These are phyloP conservation scores for Raddia guianensis DNA, from an alignment of 176 grass and related monocot genomes.

Conservation along the genomic window DNA sequence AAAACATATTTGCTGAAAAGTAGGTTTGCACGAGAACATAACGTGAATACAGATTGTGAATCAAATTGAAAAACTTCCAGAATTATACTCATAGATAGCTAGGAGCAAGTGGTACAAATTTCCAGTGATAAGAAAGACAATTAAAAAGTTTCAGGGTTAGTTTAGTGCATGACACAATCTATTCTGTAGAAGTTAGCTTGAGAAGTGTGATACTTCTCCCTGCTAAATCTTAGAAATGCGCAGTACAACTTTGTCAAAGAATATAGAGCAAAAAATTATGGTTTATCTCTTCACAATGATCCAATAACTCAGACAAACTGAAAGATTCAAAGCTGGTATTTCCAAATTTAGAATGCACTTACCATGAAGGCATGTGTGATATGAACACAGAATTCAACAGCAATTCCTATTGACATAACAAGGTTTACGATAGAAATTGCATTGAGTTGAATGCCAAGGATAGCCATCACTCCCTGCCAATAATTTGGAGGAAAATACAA, in stretches of 20 bases:
- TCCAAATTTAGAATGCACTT: slow-evolving; percentile 52
- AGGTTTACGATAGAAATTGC: slow-evolving; percentile 97
- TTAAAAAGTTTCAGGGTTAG: slow-evolving; percentile 12
- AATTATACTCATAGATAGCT: slow-evolving; percentile 7
- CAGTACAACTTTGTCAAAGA: slow-evolving; percentile 18
- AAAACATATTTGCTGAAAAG: background rate
- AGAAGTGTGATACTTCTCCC: slow-evolving; percentile 1
- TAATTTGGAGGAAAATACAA: slow-evolving; percentile 22
- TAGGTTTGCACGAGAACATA: slow-evolving; percentile 22
- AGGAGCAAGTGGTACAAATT: background rate
- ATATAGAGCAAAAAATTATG: background rate
- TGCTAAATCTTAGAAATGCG: slow-evolving; percentile 32
- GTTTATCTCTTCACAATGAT: background rate
- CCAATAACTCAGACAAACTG: slow-evolving; percentile 4
- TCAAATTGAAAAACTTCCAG: slow-evolving; percentile 18
- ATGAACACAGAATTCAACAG: slow-evolving; percentile 99
- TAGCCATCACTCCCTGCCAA: slow-evolving; percentile 91
- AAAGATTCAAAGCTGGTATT: slow-evolving; percentile 32
- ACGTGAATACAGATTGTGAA: slow-evolving; percentile 4
- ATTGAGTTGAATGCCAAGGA: slow-evolving; percentile 94
- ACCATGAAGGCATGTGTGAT: slow-evolving; percentile 96
- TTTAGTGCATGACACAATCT: background rate
- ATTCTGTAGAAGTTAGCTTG: background rate
- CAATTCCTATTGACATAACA: slow-evolving; percentile 99
- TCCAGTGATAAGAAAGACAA: background rate